Evolutionary conservation across 352 stramenopile species (phyloP), one percentile per base, ranked within the genome.

Genomic region (Phytophthora pinifolia): DNA sequence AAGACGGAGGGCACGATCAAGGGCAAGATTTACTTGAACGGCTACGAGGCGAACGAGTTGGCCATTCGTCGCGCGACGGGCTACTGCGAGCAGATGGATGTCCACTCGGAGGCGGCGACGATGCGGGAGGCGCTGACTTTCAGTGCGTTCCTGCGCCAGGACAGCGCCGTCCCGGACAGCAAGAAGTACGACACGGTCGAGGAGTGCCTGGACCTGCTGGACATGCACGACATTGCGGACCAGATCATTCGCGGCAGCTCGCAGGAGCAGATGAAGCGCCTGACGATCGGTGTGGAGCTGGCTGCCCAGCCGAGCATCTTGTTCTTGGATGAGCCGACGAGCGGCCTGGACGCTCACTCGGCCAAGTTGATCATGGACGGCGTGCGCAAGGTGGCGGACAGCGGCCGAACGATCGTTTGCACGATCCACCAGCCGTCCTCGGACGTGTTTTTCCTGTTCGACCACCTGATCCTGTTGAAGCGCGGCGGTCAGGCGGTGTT

Each of bases 91-190:
- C 89, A 96, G 57, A 91, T 96, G 62, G 88, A 97, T 52, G 82
- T 86, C 18, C 76, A 97, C 30, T 76, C 82, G 15, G 72, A 88
- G 41, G 94, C 85, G 4, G 65, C 81, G 2, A 97, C 90, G 12
- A 84, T 89, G 22, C 70, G 86, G 9, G 90, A 97, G 60, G 79
- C 85, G 4, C 81, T 97, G 25, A 60, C 62, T 8, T 97, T 97
- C 58, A 91, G 76, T 44, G 87, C 88, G 6, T 87, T 82, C 47
- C 54, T 97, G 30, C 68, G 86, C 38, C 65, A 74, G 46, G 54
- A 65, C 38, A 66, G 50, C 42, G 53, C 22, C 33, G 32, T 64
- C 22, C 47, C 55, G 47, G 55, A 55, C 47, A 65, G 50, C 43
- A 54, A 72, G 32, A 72, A 72, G 60, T 52, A 53, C 25, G 60